Evolutionary conservation across 331 rosid species (phyloP), one percentile per base, ranked within the genome.

Genomic region (Acacia pycnantha): DNA sequence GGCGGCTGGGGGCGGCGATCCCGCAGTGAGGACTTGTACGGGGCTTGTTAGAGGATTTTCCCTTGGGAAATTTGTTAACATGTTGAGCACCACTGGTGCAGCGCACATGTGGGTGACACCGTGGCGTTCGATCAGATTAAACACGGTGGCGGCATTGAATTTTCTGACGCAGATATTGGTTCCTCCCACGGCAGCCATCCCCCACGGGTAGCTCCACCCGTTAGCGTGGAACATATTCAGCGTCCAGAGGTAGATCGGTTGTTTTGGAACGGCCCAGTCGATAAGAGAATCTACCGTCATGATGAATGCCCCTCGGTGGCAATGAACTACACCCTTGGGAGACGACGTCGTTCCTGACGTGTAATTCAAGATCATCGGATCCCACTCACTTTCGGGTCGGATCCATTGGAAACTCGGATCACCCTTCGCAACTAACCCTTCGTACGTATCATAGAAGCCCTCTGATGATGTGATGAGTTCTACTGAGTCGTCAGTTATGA

Each of bases 321-420:
- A 78, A 70, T 90, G 97, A 0, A 92, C 88, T 0, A 85, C 94
- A 0, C 97, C 97, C 73, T 90, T 90, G 0, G 97, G 94, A 47
- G 93, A 82, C 24, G 94, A 87, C 22, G 97, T 92, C 46, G 97
- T 92, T 0, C 97, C 94, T 2, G 94, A 92, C 0, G 97, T 92
- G 79, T 92, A 90, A 78, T 89, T 92, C 4, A 92, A 50, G 0
- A 82, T 46, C 16, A 90, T 85, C 0, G 97, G 94, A 18, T 85
- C 90, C 93, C 97, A 92, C 84, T 92, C 97, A n/a, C 81, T 79
- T 0, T 71, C n/a, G 2, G 94, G 97, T 2, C 59, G 54, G 67
- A 46, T 12, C 94, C 94, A 92, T 9, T 44, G 4, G 37, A 90
- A 92, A 15, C 8, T 77, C 0, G 91, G 88, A 50, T 90, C 84